Percentiles rank a stretch among this genome's conserved stretches.
phyloP scores from a whole-genome alignment of 495 filamentous ascomycete species.

The Neurospora sublineolata region DNA sequence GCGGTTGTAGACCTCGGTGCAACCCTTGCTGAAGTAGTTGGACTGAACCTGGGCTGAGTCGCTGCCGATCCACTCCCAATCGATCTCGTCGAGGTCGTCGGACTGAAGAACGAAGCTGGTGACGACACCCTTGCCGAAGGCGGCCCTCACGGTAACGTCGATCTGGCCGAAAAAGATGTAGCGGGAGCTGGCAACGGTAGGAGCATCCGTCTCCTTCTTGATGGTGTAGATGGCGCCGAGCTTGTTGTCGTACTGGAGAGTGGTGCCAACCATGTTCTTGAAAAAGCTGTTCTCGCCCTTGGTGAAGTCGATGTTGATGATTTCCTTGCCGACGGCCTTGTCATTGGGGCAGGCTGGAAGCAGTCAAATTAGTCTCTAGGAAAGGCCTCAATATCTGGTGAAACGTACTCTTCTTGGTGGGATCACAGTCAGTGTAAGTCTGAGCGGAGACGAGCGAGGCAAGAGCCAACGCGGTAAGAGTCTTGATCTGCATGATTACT shows the following conservation, averaged over 20 bases:
- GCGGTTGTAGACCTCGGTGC: constrained; percentile 61
- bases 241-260: constrained; percentile 47
- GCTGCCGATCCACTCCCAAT: constrained; percentile 75
- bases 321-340: constrained; percentile 53
- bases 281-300: constrained; percentile 55
- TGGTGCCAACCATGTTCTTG: constrained; percentile 49
- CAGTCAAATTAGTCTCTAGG: constrained; percentile 4
- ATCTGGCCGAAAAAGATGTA: constrained; percentile 77
- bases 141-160: constrained; percentile 53
- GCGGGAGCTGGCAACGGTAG: constrained; percentile 55
- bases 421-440: constrained; percentile 68
- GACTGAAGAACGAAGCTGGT: constrained; percentile 83
- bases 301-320: constrained; percentile 65
- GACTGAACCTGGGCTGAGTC: constrained; percentile 59
- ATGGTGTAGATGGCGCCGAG: constrained; percentile 71
- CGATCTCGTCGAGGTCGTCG: constrained; percentile 88
- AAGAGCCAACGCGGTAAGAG: constrained; percentile 27
- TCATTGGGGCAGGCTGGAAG: constrained; percentile 51
- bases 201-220: constrained; percentile 60
- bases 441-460: constrained; percentile 49
- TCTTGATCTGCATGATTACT: constrained; percentile 31
- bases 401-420: constrained; percentile 51
- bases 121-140: constrained; percentile 59
- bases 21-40: constrained; percentile 95
- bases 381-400: background rate